Percentiles rank a stretch among this genome's conserved stretches.
These are phyloP conservation scores for Paramecium octaurelia DNA, from an alignment of 73 alveolate genomes.

Conservation along the genomic window DNA sequence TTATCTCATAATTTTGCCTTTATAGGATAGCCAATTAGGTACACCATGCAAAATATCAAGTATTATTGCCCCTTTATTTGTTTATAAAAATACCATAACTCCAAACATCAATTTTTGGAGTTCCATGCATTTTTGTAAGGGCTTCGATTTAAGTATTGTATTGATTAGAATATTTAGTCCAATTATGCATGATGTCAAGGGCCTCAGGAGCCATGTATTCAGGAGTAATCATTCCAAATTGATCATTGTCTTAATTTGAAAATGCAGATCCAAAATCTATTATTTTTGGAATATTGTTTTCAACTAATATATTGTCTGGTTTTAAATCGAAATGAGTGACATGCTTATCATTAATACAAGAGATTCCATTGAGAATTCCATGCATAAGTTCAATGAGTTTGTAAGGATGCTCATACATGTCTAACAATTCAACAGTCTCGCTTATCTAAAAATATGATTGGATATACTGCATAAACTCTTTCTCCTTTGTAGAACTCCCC, in stretches of 20 bases:
- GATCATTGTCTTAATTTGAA: not conserved
- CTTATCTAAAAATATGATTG: not conserved
- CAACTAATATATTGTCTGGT: constrained; percentile 45
- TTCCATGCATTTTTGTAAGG: constrained; percentile 39
- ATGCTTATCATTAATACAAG: not conserved
- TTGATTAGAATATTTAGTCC: constrained; percentile 30
- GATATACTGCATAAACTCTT: constrained; percentile 1
- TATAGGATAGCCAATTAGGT: constrained; percentile 88
- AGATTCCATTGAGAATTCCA: not conserved
- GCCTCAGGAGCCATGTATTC: constrained; percentile 94
- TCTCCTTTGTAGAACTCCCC: constrained; percentile 43
- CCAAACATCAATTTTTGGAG: constrained; percentile 85
- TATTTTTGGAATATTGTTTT: constrained; percentile 2
- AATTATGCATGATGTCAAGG: constrained; percentile 66
- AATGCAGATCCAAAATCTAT: constrained; percentile 62
- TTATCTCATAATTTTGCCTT: constrained; percentile 51
- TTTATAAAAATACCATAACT: constrained; percentile 54
- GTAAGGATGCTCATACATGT: not conserved
- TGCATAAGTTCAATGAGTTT: not conserved
- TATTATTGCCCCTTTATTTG: constrained; percentile 68
- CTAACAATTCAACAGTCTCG: not conserved
- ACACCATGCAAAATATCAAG: constrained; percentile 76
- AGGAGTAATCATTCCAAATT: constrained; percentile 71
- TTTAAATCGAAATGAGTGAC: constrained; percentile 48
- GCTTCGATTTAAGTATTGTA: constrained; percentile 46